These are phyloP conservation scores for Tricholomella constricta DNA, from an alignment of 768 basidiomycete genomes.

Conservation along the genomic window DNA sequence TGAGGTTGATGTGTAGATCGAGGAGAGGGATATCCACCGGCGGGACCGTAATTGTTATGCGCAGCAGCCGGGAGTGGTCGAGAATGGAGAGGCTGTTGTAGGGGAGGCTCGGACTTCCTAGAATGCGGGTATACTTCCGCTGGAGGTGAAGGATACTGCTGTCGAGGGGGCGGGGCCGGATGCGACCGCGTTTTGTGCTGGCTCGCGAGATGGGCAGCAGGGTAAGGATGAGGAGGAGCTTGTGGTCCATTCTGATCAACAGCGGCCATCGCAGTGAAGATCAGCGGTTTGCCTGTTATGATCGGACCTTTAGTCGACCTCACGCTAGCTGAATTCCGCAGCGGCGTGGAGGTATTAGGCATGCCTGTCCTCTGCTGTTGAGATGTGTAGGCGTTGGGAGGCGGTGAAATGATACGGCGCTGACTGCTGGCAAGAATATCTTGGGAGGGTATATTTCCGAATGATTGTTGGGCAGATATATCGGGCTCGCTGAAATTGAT, in stretches of 20 bases:
- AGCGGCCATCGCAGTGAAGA: conserved; percentile 61
- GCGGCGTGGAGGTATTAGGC: conserved; percentile 14
- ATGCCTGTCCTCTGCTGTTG: conserved; percentile 6
- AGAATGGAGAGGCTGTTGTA: neutral
- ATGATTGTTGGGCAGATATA: conserved; percentile 1
- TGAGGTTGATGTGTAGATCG: neutral
- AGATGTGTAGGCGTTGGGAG: neutral
- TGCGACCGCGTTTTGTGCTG: neutral
- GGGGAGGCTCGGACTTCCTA: conserved; percentile 6
- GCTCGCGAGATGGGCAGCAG: neutral
- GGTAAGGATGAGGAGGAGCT: neutral
- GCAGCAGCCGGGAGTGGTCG: neutral
- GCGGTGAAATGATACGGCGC: conserved; percentile 3
- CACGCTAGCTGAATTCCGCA: conserved; percentile 26
- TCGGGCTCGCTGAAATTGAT: conserved; percentile 9
- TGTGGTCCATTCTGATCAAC: conserved; percentile 21
- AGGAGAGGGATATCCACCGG: neutral
- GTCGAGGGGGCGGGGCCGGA: neutral
- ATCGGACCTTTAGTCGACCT: conserved; percentile 15
- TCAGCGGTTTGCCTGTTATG: conserved; percentile 55
- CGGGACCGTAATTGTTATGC: neutral
- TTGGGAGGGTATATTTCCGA: neutral
- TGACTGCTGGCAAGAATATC: neutral
- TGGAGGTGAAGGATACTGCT: conserved; percentile 3
- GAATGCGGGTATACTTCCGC: neutral